These are phyloP conservation scores for Insectozyma bohioensis DNA, from an alignment of 1,139 yeast species.

Conservation along the genomic window DNA sequence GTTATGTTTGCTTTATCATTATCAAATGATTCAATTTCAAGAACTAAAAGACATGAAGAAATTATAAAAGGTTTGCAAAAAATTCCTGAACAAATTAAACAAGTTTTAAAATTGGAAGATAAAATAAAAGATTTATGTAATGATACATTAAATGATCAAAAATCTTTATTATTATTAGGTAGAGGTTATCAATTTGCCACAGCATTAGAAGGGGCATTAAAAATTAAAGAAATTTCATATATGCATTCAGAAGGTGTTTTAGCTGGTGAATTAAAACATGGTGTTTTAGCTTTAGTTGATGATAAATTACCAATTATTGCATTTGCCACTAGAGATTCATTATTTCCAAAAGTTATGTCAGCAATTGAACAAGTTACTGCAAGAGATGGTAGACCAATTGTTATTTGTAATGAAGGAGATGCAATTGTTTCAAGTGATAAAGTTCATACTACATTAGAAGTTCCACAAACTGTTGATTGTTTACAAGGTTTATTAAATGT, in stretches of 20 bases:
- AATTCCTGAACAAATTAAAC: slow-evolving; percentile 83
- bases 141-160: slow-evolving; percentile 70
- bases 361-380: slow-evolving; percentile 97
- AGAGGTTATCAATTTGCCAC: slow-evolving; percentile 98
- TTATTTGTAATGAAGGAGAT: slow-evolving; percentile 90
- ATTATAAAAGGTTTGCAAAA: slow-evolving; percentile 83
- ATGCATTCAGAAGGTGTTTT: slow-evolving; percentile 99
- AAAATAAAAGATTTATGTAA: slow-evolving; percentile 76
- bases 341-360: slow-evolving; percentile 94
- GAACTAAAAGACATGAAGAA: slow-evolving; percentile 71
- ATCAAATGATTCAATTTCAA: slow-evolving; percentile 87
- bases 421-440: slow-evolving; percentile 52
- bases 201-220: slow-evolving; percentile 97
- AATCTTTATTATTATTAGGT: slow-evolving; percentile 86
- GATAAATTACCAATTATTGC: slow-evolving; percentile 92
- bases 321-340: slow-evolving; percentile 95
- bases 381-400: slow-evolving; percentile 95
- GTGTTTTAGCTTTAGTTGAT: slow-evolving; percentile 95
- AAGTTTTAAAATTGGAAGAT: slow-evolving; percentile 71
- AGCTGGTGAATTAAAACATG: slow-evolving; percentile 99
- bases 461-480: slow-evolving; percentile 95
- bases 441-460: slow-evolving; percentile 73
- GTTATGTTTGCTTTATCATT: slow-evolving; percentile 95
- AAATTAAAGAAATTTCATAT: slow-evolving; percentile 96
- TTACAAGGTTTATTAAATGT: slow-evolving; percentile 95